Evolutionary conservation across 352 stramenopile species (phyloP).

Genomic region (Discostella stelligera): DNA sequence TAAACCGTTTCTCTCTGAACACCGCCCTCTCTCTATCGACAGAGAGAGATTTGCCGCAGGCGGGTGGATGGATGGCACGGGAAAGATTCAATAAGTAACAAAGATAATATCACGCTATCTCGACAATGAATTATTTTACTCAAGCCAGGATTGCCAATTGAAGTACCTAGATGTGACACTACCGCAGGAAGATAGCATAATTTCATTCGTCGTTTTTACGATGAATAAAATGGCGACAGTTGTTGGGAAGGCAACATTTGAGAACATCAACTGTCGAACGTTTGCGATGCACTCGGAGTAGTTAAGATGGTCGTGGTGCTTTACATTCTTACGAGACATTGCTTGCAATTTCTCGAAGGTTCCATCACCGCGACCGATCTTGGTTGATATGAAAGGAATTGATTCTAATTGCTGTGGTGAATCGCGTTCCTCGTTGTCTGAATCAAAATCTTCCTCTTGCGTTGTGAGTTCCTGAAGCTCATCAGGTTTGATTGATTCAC

Average conservation of each 20-base stretch:
- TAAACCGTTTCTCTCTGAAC: too few species aligned
- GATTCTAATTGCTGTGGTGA: constrained; percentile 9
- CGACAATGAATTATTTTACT: constrained; percentile 6
- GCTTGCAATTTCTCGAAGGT: constrained; percentile 56
- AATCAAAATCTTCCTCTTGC: constrained; percentile 56
- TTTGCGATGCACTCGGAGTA: constrained; percentile 46
- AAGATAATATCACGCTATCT: background rate
- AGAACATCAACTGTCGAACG: constrained; percentile 38
- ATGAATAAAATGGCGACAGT: constrained; percentile 37
- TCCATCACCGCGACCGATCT: constrained; percentile 17
- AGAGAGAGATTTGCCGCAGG: too few species aligned
- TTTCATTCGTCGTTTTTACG: constrained; percentile 28
- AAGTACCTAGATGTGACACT: constrained; percentile 48
- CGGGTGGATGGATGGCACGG: too few species aligned
- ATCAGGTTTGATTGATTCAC: background rate
- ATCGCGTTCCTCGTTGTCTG: constrained; percentile 22
- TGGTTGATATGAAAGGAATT: constrained; percentile 22
- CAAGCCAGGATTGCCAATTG: constrained; percentile 35
- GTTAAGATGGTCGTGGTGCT: constrained; percentile 28
- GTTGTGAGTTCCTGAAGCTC: constrained; percentile 13
- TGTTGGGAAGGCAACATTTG: constrained; percentile 54
- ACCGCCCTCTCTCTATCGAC: too few species aligned
- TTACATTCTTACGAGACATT: constrained; percentile 41
- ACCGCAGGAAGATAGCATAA: constrained; percentile 41
- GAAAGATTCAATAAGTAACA: background rate